Base-by-base conservation (phyloP, 2,329 filamentous ascomycete genomes). In the Fusarium sp. region DNA sequence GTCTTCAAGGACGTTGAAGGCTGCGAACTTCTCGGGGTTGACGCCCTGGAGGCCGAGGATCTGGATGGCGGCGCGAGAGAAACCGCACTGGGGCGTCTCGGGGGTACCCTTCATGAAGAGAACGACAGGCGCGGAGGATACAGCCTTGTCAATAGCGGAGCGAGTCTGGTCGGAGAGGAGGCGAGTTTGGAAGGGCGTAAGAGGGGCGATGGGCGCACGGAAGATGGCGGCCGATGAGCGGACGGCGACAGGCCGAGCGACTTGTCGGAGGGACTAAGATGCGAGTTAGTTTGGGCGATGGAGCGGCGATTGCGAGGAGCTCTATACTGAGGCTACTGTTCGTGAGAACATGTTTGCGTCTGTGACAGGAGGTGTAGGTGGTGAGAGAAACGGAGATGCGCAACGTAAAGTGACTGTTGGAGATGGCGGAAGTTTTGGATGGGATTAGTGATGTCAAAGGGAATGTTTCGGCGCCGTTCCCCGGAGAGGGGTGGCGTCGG, bases 51-150 rank as follows among this genome's bases (percentile, higher is more conserved):
- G 82, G 60, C 95, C 94, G 69, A 99, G 86, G 75, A 99, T 95
- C 85, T 98, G 95, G 79, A 99, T 97, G 78, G 89, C 94, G 56
- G 95, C 95, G 75, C 95, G 90, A 62, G 95, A 98, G 86, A 98
- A 99, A 45, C 96, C 96, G 82, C 96, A 99, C 81, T 98, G 95
- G 20, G 96, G 96, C 65, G 90, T 93, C 83, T 98, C 95, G 61
- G 96, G 96, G 2, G 96, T 98, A 63, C 96, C 96, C 85, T 99
- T 99, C 96, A 99, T 99, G 86, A 99, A 99, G 59, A 99, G 87
- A 1, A 99, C 96, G 1, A 99, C 95, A 3, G 95, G 95, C 1
- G 95, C 92, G 1, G 94, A 95, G 24, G 84, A 86, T 17, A 99
- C 91, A 33, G 95, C 95, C 80, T 94, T 93, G 81, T 98, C 93